Evolutionary conservation across 352 stramenopile species (phyloP).

Genomic region (Phytopythium chamaehyphon): DNA sequence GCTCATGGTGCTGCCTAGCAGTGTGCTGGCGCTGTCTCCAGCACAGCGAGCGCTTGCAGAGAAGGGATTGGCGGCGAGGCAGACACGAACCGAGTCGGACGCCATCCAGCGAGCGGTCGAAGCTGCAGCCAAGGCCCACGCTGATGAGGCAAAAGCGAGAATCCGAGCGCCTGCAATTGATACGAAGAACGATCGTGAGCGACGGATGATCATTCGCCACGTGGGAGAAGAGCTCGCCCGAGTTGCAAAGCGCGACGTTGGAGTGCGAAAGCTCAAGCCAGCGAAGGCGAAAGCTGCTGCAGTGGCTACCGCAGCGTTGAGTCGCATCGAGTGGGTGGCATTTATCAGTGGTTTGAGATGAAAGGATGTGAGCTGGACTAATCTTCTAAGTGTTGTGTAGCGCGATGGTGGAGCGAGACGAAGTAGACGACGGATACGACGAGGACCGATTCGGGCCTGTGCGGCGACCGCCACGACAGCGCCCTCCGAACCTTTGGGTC

Average conservation of each 20-base stretch:
- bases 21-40: slow-evolving; percentile 35
- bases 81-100: slow-evolving; percentile 29
- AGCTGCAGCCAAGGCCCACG: slow-evolving; percentile 14
- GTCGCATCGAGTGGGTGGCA: no score
- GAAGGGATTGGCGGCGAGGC: slow-evolving; percentile 43
- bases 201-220: slow-evolving; percentile 54
- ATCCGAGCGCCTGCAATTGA: slow-evolving; percentile 12
- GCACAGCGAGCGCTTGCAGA: slow-evolving; percentile 48
- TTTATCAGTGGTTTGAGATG: not conserved
- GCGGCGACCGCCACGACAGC: slow-evolving; percentile 37
- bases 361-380: no score
- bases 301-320: not conserved
- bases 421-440: slow-evolving; percentile 43
- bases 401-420: not conserved
- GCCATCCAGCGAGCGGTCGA: slow-evolving; percentile 33
- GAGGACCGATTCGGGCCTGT: slow-evolving; percentile 51
- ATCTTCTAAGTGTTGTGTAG: not conserved
- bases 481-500: slow-evolving; percentile 54
- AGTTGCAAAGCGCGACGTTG: slow-evolving; percentile 28
- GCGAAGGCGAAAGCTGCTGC: not conserved
- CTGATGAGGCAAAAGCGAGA: slow-evolving; percentile 30
- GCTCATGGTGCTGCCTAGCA: slow-evolving; percentile 10
- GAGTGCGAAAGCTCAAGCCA: slow-evolving; percentile 6
- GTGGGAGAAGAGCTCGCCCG: slow-evolving; percentile 56
- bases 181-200: slow-evolving; percentile 15